Evolutionary conservation across 345 rosid genomes (phyloP).

Genomic region (Bretschneidera sinensis): DNA sequence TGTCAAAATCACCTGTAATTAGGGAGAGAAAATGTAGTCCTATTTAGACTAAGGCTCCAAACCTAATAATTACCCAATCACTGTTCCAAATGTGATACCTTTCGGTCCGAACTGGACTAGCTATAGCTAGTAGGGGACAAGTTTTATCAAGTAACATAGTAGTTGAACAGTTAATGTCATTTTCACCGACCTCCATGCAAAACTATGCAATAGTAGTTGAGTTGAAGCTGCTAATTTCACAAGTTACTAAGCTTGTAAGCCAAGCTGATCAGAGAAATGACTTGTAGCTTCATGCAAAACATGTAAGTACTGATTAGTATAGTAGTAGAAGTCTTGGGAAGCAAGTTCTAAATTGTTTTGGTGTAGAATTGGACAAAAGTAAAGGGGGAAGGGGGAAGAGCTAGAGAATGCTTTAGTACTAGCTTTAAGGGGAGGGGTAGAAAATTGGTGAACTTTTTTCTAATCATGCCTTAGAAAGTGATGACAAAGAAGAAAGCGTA

Average conservation of each 20-base stretch:
- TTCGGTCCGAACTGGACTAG: background rate
- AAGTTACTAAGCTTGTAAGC: no score
- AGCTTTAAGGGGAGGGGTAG: slow-evolving; percentile 27
- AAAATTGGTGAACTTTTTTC: slow-evolving; percentile 57
- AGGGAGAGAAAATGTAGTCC: no score
- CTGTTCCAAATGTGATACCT: background rate
- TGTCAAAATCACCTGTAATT: no score
- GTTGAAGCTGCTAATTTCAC: no score
- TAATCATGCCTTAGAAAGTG: slow-evolving; percentile 85
- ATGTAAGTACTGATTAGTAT: no score
- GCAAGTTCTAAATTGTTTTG: slow-evolving; percentile 22
- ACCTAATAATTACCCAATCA: background rate
- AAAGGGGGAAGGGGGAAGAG: slow-evolving; percentile 11
- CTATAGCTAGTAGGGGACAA: background rate
- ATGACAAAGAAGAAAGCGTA: slow-evolving; percentile 81
- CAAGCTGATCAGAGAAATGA: background rate
- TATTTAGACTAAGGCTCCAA: no score
- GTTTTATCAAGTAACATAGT: background rate
- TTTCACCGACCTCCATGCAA: background rate
- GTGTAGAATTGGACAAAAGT: slow-evolving; percentile 16
- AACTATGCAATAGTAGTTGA: no score
- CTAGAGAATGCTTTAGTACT: slow-evolving; percentile 28
- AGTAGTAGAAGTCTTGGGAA: slow-evolving; percentile 26
- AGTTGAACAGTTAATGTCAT: background rate
- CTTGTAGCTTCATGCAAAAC: no score